A percentile compares a stretch with the other conserved stretches of the same genome.
These are phyloP conservation scores for Fusarium marasasianum DNA, from an alignment of 2,329 filamentous ascomycete genomes.

Conservation along the genomic window DNA sequence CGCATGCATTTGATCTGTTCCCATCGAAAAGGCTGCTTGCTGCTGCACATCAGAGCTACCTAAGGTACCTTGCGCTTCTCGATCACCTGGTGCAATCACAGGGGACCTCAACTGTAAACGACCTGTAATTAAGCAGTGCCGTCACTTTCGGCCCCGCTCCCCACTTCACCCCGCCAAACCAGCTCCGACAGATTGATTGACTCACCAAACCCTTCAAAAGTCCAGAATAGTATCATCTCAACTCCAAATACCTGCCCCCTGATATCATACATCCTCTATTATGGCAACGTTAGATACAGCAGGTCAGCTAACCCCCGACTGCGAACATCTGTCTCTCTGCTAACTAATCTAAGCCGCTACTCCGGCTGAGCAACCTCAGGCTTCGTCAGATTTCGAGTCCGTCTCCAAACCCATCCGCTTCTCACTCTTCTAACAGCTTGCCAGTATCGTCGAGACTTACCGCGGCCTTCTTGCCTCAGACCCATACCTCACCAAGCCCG, in stretches of 20 bases:
- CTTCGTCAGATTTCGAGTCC: constrained; percentile 42
- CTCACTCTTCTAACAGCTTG: background rate
- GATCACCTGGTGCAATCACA: background rate
- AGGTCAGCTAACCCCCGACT: constrained; percentile 2
- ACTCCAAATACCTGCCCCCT: background rate
- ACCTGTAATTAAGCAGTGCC: constrained; percentile 1
- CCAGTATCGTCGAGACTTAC: constrained; percentile 66
- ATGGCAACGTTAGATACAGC: constrained; percentile 36
- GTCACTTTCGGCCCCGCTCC: constrained; percentile 35
- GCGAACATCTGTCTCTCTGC: background rate
- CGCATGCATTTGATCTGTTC: background rate
- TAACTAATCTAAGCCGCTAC: constrained; percentile 16
- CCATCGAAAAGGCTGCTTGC: background rate
- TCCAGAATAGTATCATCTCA: constrained; percentile 35
- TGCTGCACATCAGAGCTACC: background rate
- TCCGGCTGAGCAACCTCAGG: constrained; percentile 34
- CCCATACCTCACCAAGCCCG: constrained; percentile 90
- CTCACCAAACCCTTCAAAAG: constrained; percentile 38
- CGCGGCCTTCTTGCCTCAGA: constrained; percentile 68
- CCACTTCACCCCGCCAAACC: constrained; percentile 39
- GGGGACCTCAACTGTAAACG: background rate
- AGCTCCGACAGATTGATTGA: constrained; percentile 11
- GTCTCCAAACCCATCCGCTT: background rate
- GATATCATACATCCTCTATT: background rate
- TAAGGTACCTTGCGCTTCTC: background rate